phyloP scores from a whole-genome alignment of 768 basidiomycete genomes.

The Xerocomellus chrysenteron region DNA sequence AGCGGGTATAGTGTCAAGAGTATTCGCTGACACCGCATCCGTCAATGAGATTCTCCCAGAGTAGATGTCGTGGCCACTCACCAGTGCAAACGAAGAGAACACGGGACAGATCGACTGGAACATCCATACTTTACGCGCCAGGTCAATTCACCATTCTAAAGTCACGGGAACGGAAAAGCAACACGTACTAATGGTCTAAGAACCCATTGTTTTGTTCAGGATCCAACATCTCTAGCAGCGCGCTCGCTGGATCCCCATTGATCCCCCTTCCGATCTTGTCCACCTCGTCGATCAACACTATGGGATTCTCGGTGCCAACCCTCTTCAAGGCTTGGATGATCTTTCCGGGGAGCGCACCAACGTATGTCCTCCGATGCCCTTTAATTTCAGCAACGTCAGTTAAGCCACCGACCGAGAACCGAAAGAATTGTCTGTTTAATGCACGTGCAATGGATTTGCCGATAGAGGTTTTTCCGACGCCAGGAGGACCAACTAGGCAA shows the following conservation, averaged over 20 bases:
- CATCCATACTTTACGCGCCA: slow-evolving; percentile 75
- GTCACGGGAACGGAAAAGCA: neutral
- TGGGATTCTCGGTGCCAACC: slow-evolving; percentile 90
- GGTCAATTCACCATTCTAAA: slow-evolving; percentile 1
- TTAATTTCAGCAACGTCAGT: slow-evolving; percentile 99
- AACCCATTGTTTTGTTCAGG: slow-evolving; percentile 95
- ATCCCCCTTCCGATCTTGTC: slow-evolving; percentile 92
- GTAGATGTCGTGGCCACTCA: slow-evolving; percentile 20
- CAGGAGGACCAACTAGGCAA: slow-evolving; percentile 93
- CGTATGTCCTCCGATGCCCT: slow-evolving; percentile 96
- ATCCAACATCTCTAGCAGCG: slow-evolving; percentile 89
- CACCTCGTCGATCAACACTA: slow-evolving; percentile 93
- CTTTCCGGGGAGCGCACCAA: slow-evolving; percentile 91
- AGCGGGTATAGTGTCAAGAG: slow-evolving; percentile 90
- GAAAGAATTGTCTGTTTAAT: slow-evolving; percentile 88
- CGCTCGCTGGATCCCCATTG: slow-evolving; percentile 91
- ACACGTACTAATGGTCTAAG: slow-evolving; percentile 87
- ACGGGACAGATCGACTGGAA: slow-evolving; percentile 92
- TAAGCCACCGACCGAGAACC: slow-evolving; percentile 94
- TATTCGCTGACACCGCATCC: slow-evolving; percentile 57
- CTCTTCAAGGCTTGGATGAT: slow-evolving; percentile 93
- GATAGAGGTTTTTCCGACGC: slow-evolving; percentile 96
- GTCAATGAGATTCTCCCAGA: slow-evolving; percentile 6
- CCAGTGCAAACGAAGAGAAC: slow-evolving; percentile 97
- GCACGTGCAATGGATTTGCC: slow-evolving; percentile 95